Conservation (phyloP, 805 yeast species). For the Teunomyces pallodes region DNA sequence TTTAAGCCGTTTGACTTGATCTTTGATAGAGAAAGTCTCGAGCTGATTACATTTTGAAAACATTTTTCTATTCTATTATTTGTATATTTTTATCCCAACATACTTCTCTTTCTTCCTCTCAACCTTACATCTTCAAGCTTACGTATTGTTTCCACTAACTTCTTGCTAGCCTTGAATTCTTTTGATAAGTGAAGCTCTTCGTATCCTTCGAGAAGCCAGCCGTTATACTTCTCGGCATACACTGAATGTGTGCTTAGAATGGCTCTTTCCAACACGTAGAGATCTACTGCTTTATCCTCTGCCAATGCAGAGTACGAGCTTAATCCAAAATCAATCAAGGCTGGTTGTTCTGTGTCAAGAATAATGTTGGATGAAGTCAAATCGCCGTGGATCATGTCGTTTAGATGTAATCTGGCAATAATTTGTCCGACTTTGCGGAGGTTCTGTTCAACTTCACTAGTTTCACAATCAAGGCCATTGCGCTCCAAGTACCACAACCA, state of each 20-base stretch:
- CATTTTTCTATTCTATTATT: no score
- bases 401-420: constrained; percentile 68
- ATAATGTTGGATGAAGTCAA: constrained; percentile 86
- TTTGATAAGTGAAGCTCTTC: constrained; percentile 31
- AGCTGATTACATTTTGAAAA: constrained; percentile 8
- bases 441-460: constrained; percentile 40
- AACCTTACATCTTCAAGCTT: constrained; percentile 80
- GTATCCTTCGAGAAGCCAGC: constrained; percentile 76
- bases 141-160: constrained; percentile 51
- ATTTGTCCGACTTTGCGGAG: constrained; percentile 59
- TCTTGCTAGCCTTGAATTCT: constrained; percentile 31
- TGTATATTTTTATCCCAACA: constrained; percentile 62
- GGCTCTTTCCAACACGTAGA: constrained; percentile 92
- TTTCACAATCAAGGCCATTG: constrained; percentile 18
- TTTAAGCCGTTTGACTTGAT: constrained; percentile 11
- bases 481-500: constrained; percentile 63
- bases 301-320: constrained; percentile 70
- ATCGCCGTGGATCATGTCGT: constrained; percentile 90
- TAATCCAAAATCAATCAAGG: constrained; percentile 87
- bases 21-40: constrained; percentile 10
- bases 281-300: constrained; percentile 96
- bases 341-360: constrained; percentile 45
- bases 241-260: constrained; percentile 86
- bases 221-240: constrained; percentile 58
- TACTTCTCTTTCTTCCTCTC: constrained; percentile 93